phyloP scores from a whole-genome alignment of 2,329 filamentous ascomycete genomes.

The Plectosphaerella plurivora region DNA sequence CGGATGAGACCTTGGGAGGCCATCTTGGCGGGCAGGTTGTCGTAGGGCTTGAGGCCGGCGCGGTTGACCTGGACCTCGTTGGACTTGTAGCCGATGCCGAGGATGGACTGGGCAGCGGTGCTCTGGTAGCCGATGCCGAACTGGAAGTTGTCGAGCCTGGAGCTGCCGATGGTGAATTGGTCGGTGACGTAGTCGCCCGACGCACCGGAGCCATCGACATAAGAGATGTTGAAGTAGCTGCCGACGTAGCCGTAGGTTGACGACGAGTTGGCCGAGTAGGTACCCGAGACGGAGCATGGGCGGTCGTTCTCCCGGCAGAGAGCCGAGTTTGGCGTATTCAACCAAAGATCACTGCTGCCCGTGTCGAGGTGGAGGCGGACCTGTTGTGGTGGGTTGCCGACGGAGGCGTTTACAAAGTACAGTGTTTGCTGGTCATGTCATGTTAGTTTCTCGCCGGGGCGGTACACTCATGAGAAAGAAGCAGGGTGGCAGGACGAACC shows the following conservation, averaged over 20 bases:
- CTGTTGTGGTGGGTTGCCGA: slow-evolving; percentile 57
- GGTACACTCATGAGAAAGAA: background rate
- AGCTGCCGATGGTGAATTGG: slow-evolving; percentile 55
- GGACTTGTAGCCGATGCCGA: slow-evolving; percentile 76
- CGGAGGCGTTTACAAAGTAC: slow-evolving; percentile 58
- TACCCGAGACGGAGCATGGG: slow-evolving; percentile 58
- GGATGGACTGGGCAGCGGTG: slow-evolving; percentile 62
- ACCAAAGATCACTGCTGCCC: slow-evolving; percentile 66
- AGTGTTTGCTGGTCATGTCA: slow-evolving; percentile 40
- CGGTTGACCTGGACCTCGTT: slow-evolving; percentile 73
- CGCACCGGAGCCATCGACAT: slow-evolving; percentile 76
- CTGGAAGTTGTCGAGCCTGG: slow-evolving; percentile 53
- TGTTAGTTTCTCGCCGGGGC: slow-evolving; percentile 7
- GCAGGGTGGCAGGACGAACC: slow-evolving; percentile 29
- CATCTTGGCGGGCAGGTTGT: slow-evolving; percentile 66
- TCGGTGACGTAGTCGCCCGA: slow-evolving; percentile 78
- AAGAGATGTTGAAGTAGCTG: slow-evolving; percentile 80
- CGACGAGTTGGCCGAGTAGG: slow-evolving; percentile 66
- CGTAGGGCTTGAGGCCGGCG: slow-evolving; percentile 50
- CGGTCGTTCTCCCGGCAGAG: slow-evolving; percentile 47
- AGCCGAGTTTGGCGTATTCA: slow-evolving; percentile 43
- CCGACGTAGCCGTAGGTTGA: slow-evolving; percentile 72
- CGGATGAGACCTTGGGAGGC: slow-evolving; percentile 55
- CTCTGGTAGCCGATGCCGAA: slow-evolving; percentile 70
- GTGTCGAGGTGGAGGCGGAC: slow-evolving; percentile 62